Percentiles rank a stretch among this genome's conserved stretches.
These are phyloP conservation scores for Aspergillus amoenus DNA, from an alignment of 2,329 filamentous ascomycete genomes.

Conservation along the genomic window DNA sequence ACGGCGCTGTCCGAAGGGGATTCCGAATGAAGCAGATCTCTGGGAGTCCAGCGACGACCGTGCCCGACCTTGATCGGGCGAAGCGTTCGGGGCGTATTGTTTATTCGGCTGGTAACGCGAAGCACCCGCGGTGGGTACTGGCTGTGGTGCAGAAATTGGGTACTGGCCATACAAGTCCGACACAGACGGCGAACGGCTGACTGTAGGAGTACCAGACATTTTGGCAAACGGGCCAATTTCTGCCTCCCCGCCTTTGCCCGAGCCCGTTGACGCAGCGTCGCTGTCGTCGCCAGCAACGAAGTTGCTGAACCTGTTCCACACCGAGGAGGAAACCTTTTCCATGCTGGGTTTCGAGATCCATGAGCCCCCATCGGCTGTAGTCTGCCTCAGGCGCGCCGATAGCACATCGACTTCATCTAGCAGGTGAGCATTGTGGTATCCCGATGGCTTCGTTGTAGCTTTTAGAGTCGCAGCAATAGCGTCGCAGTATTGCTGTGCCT, in stretches of 20 bases:
- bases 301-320: constrained; percentile 92
- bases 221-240: constrained; percentile 80
- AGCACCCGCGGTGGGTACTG: constrained; percentile 32
- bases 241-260: constrained; percentile 55
- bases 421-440: constrained; percentile 78
- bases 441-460: constrained; percentile 77
- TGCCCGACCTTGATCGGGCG: constrained; percentile 51
- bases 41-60: constrained; percentile 51
- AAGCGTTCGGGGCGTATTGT: constrained; percentile 50
- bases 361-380: constrained; percentile 76
- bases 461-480: constrained; percentile 73
- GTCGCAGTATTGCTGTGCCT: constrained; percentile 91
- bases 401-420: constrained; percentile 80
- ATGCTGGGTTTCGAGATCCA: constrained; percentile 96
- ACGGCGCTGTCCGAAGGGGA: constrained; percentile 34
- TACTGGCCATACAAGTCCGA: constrained; percentile 73
- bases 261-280: constrained; percentile 60
- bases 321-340: constrained; percentile 87
- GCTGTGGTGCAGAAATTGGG: constrained; percentile 36
- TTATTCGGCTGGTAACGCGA: constrained; percentile 46
- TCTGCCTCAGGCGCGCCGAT: constrained; percentile 76
- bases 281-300: constrained; percentile 92
- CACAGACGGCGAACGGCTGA: constrained; percentile 71
- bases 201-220: constrained; percentile 70
- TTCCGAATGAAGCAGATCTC: constrained; percentile 40